A percentile compares a stretch with the other conserved stretches of the same genome.
These are phyloP conservation scores for Pachyrhizus erosus DNA, from an alignment of 306 rosid species.

Conservation along the genomic window DNA sequence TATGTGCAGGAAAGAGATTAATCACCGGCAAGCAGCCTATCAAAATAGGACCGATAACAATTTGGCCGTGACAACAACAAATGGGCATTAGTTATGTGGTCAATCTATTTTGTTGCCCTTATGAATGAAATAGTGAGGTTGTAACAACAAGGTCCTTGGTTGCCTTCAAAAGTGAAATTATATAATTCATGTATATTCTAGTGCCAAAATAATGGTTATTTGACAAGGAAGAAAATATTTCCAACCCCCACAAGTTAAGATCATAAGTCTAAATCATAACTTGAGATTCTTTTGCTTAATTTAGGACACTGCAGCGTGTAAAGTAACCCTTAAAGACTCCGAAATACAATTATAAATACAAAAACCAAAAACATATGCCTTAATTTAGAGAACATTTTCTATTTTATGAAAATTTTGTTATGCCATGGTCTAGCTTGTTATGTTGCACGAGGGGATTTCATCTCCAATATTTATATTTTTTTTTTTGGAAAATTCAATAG, in stretches of 20 bases:
- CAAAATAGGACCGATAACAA: conserved; percentile 58
- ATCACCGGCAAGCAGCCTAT: conserved; percentile 53
- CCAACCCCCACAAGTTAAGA: conserved; percentile 21
- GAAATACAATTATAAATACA: conserved; percentile 27
- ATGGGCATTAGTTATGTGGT: conserved; percentile 55
- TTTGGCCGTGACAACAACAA: conserved; percentile 49
- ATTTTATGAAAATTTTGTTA: too few relatives aligned
- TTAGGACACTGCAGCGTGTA: conserved; percentile 49
- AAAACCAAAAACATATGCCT: neutral
- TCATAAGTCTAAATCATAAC: conserved; percentile 24
- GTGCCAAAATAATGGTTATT: conserved; percentile 38
- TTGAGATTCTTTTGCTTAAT: conserved; percentile 50
- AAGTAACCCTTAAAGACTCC: conserved; percentile 33
- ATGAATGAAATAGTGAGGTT: conserved; percentile 40
- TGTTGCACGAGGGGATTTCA: too few relatives aligned
- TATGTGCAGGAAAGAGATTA: conserved; percentile 72
- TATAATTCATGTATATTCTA: conserved; percentile 44
- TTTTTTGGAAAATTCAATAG: too few relatives aligned
- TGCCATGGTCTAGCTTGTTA: too few relatives aligned
- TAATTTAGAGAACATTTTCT: too few relatives aligned
- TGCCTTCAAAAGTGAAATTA: conserved; percentile 38
- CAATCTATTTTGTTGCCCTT: conserved; percentile 30
- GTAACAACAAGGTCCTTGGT: conserved; percentile 34
- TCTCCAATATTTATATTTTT: too few relatives aligned
- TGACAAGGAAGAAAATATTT: conserved; percentile 42